phyloP scores from a whole-genome alignment of 495 filamentous ascomycete species.

The Trichocladium uniseriatum region DNA sequence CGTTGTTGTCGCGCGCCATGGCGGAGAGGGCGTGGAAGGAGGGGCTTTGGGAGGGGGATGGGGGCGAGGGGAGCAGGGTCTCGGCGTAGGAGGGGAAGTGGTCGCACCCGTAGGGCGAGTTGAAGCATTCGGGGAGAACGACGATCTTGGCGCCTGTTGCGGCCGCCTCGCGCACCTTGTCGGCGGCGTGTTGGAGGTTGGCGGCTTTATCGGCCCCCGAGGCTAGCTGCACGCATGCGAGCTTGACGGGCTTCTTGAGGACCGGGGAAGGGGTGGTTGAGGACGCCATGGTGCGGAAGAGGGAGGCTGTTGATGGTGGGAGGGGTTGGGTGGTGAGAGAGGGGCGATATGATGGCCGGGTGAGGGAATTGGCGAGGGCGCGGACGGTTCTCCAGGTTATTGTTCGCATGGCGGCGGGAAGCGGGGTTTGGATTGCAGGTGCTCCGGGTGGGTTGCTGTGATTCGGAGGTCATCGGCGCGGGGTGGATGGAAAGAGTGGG shows the following conservation, averaged over 20 bases:
- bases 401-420: conserved; percentile 9
- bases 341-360: background rate
- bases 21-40: conserved; percentile 75
- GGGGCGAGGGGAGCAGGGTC: conserved; percentile 69
- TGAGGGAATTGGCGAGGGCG: conserved; percentile 4
- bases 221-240: conserved; percentile 75
- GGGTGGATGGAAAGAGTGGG: conserved; percentile 2
- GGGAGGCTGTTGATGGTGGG: background rate
- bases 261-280: conserved; percentile 43
- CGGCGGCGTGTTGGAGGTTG: conserved; percentile 74
- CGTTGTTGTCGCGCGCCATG: conserved; percentile 64
- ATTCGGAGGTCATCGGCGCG: conserved; percentile 10
- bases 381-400: conserved; percentile 15
- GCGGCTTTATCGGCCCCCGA: conserved; percentile 69
- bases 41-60: conserved; percentile 58
- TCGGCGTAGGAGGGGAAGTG: conserved; percentile 92
- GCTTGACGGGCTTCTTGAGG: conserved; percentile 65
- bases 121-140: conserved; percentile 83
- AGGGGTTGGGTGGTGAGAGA: background rate
- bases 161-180: conserved; percentile 76
- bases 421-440: conserved; percentile 1
- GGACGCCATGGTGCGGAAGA: conserved; percentile 34
- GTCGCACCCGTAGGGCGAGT: conserved; percentile 87
- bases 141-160: conserved; percentile 63
- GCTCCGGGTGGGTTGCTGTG: background rate